Evolutionary conservation across 345 rosid species (phyloP).

Genomic region (Kandelia obovata): DNA sequence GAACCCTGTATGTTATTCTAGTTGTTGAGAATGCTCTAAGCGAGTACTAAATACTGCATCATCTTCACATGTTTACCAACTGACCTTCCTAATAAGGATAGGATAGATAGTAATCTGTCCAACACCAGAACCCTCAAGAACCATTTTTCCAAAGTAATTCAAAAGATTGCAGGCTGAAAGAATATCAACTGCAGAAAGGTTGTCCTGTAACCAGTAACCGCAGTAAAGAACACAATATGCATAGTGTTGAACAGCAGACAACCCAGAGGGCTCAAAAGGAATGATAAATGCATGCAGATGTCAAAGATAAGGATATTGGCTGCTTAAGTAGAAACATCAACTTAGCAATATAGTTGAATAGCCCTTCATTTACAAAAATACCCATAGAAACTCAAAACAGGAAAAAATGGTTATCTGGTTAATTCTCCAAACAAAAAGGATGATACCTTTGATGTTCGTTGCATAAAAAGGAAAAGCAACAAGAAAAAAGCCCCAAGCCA

Average conservation of each 20-base stretch:
- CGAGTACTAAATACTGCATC: slow-evolving; percentile 13
- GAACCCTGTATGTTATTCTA: slow-evolving; percentile 59
- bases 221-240: slow-evolving; percentile 15
- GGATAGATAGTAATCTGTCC: slow-evolving; percentile 90
- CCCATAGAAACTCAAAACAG: no score
- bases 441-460: background rate
- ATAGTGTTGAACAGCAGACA: background rate
- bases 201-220: slow-evolving; percentile 65
- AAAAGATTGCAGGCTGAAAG: slow-evolving; percentile 96
- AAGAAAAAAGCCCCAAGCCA: no score
- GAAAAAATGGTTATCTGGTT: background rate
- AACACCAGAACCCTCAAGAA: slow-evolving; percentile 98
- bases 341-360: no score
- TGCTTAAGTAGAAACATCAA: background rate
- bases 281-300: background rate
- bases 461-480: no score
- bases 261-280: background rate
- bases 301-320: background rate
- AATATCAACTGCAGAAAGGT: slow-evolving; percentile 93
- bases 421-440: background rate
- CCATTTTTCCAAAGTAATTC: slow-evolving; percentile 97
- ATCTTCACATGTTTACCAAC: slow-evolving; percentile 20
- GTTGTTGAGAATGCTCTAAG: slow-evolving; percentile 13
- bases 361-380: no score
- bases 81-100: slow-evolving; percentile 84